These are phyloP conservation scores for Septoria petroselini DNA, from an alignment of 2,329 filamentous ascomycete genomes.

Conservation along the genomic window DNA sequence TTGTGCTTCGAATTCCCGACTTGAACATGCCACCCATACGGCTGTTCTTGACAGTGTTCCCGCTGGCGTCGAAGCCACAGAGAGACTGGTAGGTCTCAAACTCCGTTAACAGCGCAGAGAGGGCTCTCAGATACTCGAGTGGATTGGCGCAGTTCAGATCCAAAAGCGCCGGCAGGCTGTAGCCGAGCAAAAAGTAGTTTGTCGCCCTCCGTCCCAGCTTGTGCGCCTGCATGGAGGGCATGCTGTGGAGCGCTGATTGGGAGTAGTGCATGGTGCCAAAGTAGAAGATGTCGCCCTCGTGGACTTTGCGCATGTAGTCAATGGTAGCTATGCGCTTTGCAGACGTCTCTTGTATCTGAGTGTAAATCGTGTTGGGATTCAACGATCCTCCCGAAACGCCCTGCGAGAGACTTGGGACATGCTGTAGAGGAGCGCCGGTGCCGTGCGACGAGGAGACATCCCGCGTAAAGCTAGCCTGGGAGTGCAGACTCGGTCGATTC, in stretches of 20 bases:
- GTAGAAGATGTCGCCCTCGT: slow-evolving; percentile 94
- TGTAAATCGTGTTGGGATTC: slow-evolving; percentile 54
- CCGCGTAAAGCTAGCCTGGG: slow-evolving; percentile 29
- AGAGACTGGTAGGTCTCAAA: slow-evolving; percentile 92
- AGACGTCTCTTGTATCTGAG: slow-evolving; percentile 76
- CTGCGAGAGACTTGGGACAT: slow-evolving; percentile 18
- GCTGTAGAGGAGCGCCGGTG: slow-evolving; percentile 28
- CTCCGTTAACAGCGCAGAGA: slow-evolving; percentile 81
- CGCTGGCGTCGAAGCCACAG: slow-evolving; percentile 65
- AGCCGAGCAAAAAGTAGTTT: slow-evolving; percentile 87
- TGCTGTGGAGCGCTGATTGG: slow-evolving; percentile 70
- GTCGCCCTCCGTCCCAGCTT: slow-evolving; percentile 87
- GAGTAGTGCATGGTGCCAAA: slow-evolving; percentile 96
- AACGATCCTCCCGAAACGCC: slow-evolving; percentile 14
- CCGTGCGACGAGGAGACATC: slow-evolving; percentile 26
- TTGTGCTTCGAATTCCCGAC: slow-evolving; percentile 38
- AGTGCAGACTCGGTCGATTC: slow-evolving; percentile 20
- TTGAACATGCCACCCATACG: slow-evolving; percentile 61
- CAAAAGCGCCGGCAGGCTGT: slow-evolving; percentile 84
- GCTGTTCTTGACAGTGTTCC: slow-evolving; percentile 69
- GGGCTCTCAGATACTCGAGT: slow-evolving; percentile 78
- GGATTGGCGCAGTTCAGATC: slow-evolving; percentile 80
- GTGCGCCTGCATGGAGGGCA: slow-evolving; percentile 80
- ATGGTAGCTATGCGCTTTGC: slow-evolving; percentile 92
- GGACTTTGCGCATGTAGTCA: slow-evolving; percentile 87